Evolutionary conservation across 176 grass and related monocot genomes (phyloP).

Genomic region (Leersia perrieri): DNA sequence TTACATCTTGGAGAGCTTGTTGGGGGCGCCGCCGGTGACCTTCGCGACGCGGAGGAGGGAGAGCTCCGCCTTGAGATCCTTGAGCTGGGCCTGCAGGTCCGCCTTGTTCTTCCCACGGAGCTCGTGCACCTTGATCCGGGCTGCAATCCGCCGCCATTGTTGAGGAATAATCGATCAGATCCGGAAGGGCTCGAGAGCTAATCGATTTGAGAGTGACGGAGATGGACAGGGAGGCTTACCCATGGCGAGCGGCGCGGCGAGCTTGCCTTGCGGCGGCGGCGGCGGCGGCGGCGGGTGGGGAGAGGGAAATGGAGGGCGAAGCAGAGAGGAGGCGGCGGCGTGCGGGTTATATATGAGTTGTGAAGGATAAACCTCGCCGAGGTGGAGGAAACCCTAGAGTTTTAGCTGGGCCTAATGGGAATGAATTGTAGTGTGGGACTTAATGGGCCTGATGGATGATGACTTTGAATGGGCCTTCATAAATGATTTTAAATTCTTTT

Average conservation of each 20-base stretch:
- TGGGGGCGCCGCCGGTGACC: slow-evolving; percentile 88
- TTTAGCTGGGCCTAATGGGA: background rate
- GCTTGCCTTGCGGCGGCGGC: background rate
- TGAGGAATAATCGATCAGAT: slow-evolving; percentile 23
- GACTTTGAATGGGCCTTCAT: background rate
- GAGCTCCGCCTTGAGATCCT: slow-evolving; percentile 81
- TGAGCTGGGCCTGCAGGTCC: slow-evolving; percentile 65
- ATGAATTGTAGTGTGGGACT: no score
- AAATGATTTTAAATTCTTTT: background rate
- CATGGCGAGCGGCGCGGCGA: slow-evolving; percentile 32
- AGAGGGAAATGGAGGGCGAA: slow-evolving; percentile 20
- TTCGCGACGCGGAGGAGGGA: slow-evolving; percentile 93
- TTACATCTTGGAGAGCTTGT: slow-evolving; percentile 96
- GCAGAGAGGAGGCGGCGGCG: background rate
- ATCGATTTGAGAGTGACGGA: background rate
- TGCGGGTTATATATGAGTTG: slow-evolving; percentile 11
- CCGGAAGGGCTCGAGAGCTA: background rate
- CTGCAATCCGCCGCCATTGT: slow-evolving; percentile 11
- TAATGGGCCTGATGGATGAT: background rate
- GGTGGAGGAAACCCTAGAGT: slow-evolving; percentile 33
- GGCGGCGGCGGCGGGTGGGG: slow-evolving; percentile 31
- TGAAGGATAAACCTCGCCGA: background rate
- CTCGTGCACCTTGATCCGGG: slow-evolving; percentile 90
- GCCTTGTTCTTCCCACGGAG: slow-evolving; percentile 68
- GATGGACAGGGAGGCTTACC: slow-evolving; percentile 19